Evolutionary conservation across 1,284 basidiomycete genomes (phyloP).

Genomic region (Wallemia mellicola): DNA sequence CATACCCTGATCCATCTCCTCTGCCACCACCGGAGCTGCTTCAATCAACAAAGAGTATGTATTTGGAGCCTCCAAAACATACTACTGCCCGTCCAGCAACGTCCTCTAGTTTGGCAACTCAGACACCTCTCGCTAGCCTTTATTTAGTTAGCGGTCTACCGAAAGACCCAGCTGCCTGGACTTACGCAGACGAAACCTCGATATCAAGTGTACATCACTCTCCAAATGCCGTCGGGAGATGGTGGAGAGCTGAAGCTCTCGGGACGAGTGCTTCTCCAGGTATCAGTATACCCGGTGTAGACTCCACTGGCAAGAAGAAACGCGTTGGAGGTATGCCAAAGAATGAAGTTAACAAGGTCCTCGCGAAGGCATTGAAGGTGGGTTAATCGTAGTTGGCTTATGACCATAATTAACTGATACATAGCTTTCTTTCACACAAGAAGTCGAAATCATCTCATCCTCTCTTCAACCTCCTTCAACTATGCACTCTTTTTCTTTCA

Average conservation of each 20-base stretch:
- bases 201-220: slow-evolving; percentile 52
- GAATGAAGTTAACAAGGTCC: slow-evolving; percentile 56
- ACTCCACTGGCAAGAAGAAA: slow-evolving; percentile 25
- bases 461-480: slow-evolving; percentile 69
- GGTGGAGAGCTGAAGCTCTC: slow-evolving; percentile 81
- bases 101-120: background rate
- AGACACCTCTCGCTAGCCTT: slow-evolving; percentile 15
- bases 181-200: slow-evolving; percentile 61
- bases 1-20: background rate
- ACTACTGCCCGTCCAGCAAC: background rate
- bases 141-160: slow-evolving; percentile 22
- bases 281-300: slow-evolving; percentile 21
- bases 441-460: slow-evolving; percentile 79
- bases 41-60: background rate
- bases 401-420: background rate
- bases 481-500: slow-evolving; percentile 70
- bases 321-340: slow-evolving; percentile 32
- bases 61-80: background rate
- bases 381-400: slow-evolving; percentile 10
- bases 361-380: slow-evolving; percentile 67
- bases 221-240: slow-evolving; percentile 61
- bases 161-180: slow-evolving; percentile 31
- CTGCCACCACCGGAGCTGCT: background rate
- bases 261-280: slow-evolving; percentile 63
- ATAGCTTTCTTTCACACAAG: slow-evolving; percentile 56